Percentiles rank a stretch among this genome's conserved stretches.
These are phyloP conservation scores for Tulasnella sp. DNA, from an alignment of 768 basidiomycete genomes.

Conservation along the genomic window DNA sequence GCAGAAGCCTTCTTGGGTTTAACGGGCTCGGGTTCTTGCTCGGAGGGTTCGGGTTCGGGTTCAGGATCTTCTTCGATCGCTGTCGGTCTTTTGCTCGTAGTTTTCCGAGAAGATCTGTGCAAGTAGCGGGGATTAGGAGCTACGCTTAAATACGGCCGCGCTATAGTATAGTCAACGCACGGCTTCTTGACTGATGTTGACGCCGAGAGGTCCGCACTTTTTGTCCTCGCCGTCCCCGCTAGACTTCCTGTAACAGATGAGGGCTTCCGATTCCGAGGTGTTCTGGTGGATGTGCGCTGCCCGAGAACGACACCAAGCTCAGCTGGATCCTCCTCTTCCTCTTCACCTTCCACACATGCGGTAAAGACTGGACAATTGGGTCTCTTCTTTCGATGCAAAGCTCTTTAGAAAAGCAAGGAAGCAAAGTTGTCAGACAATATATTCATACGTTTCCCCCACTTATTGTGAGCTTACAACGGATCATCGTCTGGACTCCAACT, in stretches of 20 bases:
- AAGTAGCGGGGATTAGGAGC: background rate
- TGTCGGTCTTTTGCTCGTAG: background rate
- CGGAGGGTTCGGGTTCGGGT: background rate
- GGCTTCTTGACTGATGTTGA: no score
- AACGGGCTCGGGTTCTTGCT: background rate
- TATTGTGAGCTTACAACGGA: constrained; percentile 60
- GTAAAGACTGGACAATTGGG: constrained; percentile 8
- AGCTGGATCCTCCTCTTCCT: background rate
- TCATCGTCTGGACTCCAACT: constrained; percentile 86
- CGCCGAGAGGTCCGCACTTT: no score
- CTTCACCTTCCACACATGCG: background rate
- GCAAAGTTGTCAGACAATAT: no score
- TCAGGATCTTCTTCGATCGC: background rate
- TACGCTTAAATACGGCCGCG: background rate
- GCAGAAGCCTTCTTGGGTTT: constrained; percentile 4
- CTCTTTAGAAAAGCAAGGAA: background rate
- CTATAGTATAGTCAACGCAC: background rate
- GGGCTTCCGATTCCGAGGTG: no score
- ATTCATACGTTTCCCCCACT: no score
- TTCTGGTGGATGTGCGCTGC: no score
- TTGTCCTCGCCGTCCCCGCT: no score
- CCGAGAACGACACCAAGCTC: background rate
- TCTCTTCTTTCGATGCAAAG: constrained; percentile 1
- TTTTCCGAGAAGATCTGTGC: background rate
- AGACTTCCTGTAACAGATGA: no score